A percentile compares a stretch with the other conserved stretches of the same genome.
These are phyloP conservation scores for Rhododendron kiyosumense DNA, from an alignment of 148 eudicot genomes.

Conservation along the genomic window DNA sequence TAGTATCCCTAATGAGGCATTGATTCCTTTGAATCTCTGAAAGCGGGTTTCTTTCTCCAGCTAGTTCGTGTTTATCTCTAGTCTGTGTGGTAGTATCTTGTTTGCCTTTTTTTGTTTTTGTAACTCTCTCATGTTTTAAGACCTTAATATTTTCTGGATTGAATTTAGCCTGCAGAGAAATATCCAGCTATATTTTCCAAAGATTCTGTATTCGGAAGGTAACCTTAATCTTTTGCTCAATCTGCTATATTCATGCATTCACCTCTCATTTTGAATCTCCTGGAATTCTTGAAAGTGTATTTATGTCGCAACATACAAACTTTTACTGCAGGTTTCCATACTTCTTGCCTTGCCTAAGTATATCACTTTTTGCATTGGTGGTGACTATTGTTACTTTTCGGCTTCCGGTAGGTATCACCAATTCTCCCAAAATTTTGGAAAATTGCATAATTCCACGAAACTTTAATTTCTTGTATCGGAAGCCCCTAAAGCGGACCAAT, in stretches of 20 bases:
- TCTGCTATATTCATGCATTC: not conserved
- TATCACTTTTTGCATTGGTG: slow-evolving; percentile 51
- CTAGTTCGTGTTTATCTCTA: not conserved
- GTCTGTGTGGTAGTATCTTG: not conserved
- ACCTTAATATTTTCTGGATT: not conserved
- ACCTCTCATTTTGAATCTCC: not conserved
- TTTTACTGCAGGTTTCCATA: slow-evolving; percentile 75
- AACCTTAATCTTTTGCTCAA: slow-evolving; percentile 4
- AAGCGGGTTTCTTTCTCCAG: not conserved
- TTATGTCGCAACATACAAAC: not conserved
- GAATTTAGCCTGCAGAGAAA: slow-evolving; percentile 86
- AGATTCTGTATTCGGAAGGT: slow-evolving; percentile 83
- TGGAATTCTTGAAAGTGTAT: not conserved
- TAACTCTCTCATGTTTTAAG: not conserved
- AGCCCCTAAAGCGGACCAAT: not conserved
- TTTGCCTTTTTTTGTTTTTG: not conserved
- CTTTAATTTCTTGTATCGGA: not conserved
- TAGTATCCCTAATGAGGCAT: not conserved
- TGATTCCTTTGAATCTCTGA: not conserved
- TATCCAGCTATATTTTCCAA: slow-evolving; percentile 57
- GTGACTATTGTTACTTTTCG: slow-evolving; percentile 49
- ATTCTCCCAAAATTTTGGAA: not conserved
- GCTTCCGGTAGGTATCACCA: slow-evolving; percentile 66
- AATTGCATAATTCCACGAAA: not conserved
- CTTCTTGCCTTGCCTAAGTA: slow-evolving; percentile 73